Evolutionary conservation across 164 flowering plant species (phyloP).

Genomic region (Hamamelis virginiana): DNA sequence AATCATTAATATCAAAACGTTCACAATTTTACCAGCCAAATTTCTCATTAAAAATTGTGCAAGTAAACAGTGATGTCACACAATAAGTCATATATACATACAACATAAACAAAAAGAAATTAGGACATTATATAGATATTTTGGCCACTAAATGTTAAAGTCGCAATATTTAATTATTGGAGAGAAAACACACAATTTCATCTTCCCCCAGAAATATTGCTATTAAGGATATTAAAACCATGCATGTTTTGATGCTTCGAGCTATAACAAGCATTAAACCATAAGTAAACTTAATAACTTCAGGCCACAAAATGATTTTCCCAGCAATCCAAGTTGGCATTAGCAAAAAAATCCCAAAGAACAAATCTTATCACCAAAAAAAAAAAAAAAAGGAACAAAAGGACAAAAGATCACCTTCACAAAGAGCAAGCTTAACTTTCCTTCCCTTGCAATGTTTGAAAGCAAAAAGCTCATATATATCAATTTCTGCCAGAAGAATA

Average conservation of each 20-base stretch:
- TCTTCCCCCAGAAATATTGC: too few relatives aligned
- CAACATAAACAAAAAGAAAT: not conserved
- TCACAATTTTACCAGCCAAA: not conserved
- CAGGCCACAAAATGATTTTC: not conserved
- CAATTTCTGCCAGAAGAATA: slow-evolving; percentile 94
- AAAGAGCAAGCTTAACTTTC: slow-evolving; percentile 84
- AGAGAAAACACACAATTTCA: too few relatives aligned
- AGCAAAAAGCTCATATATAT: slow-evolving; percentile 92
- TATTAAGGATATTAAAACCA: not conserved
- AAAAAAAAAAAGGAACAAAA: not conserved
- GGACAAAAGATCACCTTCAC: slow-evolving; percentile 63
- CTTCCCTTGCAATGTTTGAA: slow-evolving; percentile 97
- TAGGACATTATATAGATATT: not conserved
- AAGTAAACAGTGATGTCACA: too few relatives aligned
- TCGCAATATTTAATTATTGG: too few relatives aligned
- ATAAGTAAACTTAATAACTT: not conserved
- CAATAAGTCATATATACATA: too few relatives aligned
- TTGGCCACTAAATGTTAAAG: too few relatives aligned
- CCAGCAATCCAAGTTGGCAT: not conserved
- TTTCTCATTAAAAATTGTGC: too few relatives aligned
- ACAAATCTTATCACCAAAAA: too few relatives aligned
- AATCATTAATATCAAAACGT: slow-evolving; percentile 11
- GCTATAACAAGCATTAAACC: not conserved
- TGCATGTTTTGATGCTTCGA: not conserved
- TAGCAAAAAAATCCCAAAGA: not conserved